Base-by-base conservation (phyloP, 495 filamentous ascomycete genomes). In the Schizothecium vesticola region DNA sequence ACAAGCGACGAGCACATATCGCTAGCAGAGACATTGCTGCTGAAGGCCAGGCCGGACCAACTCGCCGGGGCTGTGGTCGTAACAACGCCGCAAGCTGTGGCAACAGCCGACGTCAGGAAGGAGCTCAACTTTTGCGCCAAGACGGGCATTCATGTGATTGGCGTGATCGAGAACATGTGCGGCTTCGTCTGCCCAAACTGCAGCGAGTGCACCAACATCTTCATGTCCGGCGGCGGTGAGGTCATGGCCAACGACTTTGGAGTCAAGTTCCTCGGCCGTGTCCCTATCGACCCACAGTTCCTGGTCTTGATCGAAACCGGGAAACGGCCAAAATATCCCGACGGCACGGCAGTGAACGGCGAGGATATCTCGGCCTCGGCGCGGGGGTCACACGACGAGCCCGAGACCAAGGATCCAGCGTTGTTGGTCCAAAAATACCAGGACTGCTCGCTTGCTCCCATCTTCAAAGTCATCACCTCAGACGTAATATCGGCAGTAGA, bases 1-100 rank as follows among this genome's bases (percentile, higher is more conserved):
- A 99, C 95, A 11, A 95, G 91, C 62, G 95, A 99, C 78, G 95
- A 99, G 78, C 95, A 99, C 78, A 99, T 99, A 67, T 92, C 92
- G 8, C 86, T 99, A 13, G 92, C 92, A 12, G 94, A 97, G 74
- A 93, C 90, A 16, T 82, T 97, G 6, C 81, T 96, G 56, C 84
- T 83, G 66, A 81, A 83, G 56, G 86, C 88, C n/a, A 77, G 81
- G 1, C 81, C 90, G 0, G 84, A 86, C 3, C 87, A 88, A 69
- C 79, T 89, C 5, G 80, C 86, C 2, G 95, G 95, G 16, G 95
- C 96, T 0, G 92, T 99, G 23, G 88, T 99, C 1, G 94, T 99
- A 3, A 99, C 95, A 12, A 98, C 96, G 0, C 95, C 95, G 0
- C 95, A 99, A 79, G 96, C 94, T 2, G 90, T 99, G 31, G 89